phyloP scores from a whole-genome alignment of 208 protist genomes.

The Leishmania braziliensis region DNA sequence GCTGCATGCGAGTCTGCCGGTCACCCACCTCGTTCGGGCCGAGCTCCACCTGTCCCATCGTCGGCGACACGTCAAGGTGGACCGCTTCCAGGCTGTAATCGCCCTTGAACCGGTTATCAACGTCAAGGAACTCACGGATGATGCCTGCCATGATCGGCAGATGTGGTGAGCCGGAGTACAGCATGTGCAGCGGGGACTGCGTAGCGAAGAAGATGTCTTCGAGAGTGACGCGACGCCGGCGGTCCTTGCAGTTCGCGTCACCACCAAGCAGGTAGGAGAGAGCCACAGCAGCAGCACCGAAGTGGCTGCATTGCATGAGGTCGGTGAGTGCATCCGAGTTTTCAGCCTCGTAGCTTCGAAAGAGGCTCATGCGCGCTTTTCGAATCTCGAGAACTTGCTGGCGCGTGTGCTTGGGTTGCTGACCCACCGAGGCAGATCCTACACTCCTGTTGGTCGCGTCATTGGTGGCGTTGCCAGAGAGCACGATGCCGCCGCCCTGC shows the following conservation, averaged over 20 bases:
- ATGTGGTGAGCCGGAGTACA: slow-evolving; percentile 69
- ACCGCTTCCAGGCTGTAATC: slow-evolving; percentile 80
- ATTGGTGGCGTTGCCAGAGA: slow-evolving; percentile 17
- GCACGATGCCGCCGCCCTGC: background rate
- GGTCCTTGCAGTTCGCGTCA: slow-evolving; percentile 65
- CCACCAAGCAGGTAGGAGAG: slow-evolving; percentile 85
- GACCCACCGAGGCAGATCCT: slow-evolving; percentile 34
- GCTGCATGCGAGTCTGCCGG: slow-evolving; percentile 80
- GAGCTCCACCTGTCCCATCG: slow-evolving; percentile 84
- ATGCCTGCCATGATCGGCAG: slow-evolving; percentile 82
- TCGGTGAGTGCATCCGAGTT: slow-evolving; percentile 42
- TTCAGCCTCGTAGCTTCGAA: slow-evolving; percentile 75
- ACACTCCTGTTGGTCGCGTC: slow-evolving; percentile 27
- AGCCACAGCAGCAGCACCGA: slow-evolving; percentile 70
- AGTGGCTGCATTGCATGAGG: slow-evolving; percentile 74
- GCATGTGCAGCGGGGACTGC: slow-evolving; percentile 86
- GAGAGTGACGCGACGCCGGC: slow-evolving; percentile 78
- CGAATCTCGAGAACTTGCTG: slow-evolving; percentile 76
- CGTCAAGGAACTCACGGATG: slow-evolving; percentile 86
- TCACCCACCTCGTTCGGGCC: slow-evolving; percentile 88
- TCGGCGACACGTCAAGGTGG: slow-evolving; percentile 82
- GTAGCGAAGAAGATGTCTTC: slow-evolving; percentile 92
- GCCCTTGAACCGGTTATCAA: slow-evolving; percentile 89
- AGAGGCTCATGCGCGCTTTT: slow-evolving; percentile 68
- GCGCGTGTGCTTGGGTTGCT: slow-evolving; percentile 54